Conservation (phyloP, 768 basidiomycete species). For the Termitomyces sp. region DNA sequence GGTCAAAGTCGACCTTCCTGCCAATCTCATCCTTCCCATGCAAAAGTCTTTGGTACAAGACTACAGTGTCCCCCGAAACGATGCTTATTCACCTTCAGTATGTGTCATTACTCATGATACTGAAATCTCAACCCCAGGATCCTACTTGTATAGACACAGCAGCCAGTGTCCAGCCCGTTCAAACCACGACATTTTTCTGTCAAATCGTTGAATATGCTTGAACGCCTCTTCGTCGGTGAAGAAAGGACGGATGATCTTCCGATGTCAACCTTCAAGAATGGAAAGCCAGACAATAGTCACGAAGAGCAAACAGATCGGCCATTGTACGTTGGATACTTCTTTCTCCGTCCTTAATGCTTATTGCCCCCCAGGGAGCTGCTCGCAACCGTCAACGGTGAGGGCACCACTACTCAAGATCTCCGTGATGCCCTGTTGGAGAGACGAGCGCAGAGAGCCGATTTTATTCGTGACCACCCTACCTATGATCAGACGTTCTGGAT, state of each 20-base stretch:
- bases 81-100: constrained; percentile 30
- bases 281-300: constrained; percentile 31
- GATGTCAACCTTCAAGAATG: constrained; percentile 52
- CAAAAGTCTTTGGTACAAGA: constrained; percentile 73
- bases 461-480: constrained; percentile 83
- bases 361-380: constrained; percentile 58
- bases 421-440: constrained; percentile 68
- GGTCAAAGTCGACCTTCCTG: constrained; percentile 69
- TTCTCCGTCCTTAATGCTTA: not conserved
- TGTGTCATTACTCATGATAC: constrained; percentile 3
- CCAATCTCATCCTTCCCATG: constrained; percentile 76
- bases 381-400: constrained; percentile 59
- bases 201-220: constrained; percentile 59
- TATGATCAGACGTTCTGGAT: constrained; percentile 92
- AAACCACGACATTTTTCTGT: constrained; percentile 51
- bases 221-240: constrained; percentile 65
- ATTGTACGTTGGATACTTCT: constrained; percentile 47
- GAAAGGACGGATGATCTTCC: constrained; percentile 54
- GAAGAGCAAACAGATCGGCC: constrained; percentile 70
- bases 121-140: not conserved
- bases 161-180: constrained; percentile 23
- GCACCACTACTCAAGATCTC: constrained; percentile 45
- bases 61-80: constrained; percentile 39
- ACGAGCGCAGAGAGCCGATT: constrained; percentile 77
- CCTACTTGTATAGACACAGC: constrained; percentile 21